Conservation (phyloP, 768 basidiomycete genomes). For the Chalciporus sphaerocephalus region DNA sequence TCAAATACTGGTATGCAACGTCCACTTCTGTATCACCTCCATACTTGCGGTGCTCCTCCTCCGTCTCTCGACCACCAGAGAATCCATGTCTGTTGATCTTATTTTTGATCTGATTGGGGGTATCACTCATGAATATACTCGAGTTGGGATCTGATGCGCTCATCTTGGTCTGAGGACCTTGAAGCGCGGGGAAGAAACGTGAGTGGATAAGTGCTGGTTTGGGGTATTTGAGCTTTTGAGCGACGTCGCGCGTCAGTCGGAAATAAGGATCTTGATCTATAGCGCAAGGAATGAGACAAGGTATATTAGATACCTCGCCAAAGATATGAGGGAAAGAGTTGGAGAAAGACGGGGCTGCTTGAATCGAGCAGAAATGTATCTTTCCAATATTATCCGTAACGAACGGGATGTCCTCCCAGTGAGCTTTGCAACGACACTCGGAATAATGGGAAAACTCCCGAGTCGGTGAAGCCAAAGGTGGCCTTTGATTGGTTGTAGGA, state of each 20-base stretch:
- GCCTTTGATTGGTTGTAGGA: constrained; percentile 92
- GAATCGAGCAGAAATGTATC: constrained; percentile 92
- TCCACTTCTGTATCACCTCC: constrained; percentile 96
- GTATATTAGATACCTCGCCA: constrained; percentile 74
- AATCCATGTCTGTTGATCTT: constrained; percentile 97
- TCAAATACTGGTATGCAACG: constrained; percentile 90
- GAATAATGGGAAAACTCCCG: constrained; percentile 51
- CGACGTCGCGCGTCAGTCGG: constrained; percentile 94
- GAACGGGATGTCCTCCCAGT: neutral
- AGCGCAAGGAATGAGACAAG: constrained; percentile 94
- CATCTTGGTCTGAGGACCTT: constrained; percentile 99
- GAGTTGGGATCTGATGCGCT: constrained; percentile 92
- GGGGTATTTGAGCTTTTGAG: constrained; percentile 89
- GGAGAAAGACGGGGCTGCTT: constrained; percentile 94
- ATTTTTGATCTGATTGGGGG: constrained; percentile 89
- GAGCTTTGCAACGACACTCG: neutral
- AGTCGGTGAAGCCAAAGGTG: constrained; percentile 95
- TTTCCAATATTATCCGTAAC: constrained; percentile 96
- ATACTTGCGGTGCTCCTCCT: constrained; percentile 83
- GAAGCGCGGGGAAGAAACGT: constrained; percentile 97
- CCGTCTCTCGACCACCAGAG: constrained; percentile 92
- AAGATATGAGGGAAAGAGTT: constrained; percentile 99
- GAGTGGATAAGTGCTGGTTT: constrained; percentile 91
- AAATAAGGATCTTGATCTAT: constrained; percentile 99
- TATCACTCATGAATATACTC: constrained; percentile 95